Conservation (phyloP, 2,329 filamentous ascomycete species). For the Fusarium sp. region DNA sequence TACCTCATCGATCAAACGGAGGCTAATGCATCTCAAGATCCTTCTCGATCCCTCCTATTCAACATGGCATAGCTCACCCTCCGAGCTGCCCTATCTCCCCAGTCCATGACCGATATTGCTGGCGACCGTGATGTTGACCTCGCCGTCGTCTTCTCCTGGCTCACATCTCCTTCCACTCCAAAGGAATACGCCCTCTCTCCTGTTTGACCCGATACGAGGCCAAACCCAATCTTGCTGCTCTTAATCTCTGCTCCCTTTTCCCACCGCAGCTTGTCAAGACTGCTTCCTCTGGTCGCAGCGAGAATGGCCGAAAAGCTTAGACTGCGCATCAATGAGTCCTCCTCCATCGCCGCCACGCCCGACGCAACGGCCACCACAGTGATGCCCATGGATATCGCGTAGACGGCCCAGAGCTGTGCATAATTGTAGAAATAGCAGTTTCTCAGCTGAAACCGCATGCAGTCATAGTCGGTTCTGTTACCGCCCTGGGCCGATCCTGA, state of each 20-base stretch:
- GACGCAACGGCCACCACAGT: slow-evolving; percentile 31
- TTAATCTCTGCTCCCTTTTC: slow-evolving; percentile 31
- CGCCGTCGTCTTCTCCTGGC: slow-evolving; percentile 33
- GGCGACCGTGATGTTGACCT: slow-evolving; percentile 34
- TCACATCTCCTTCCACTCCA: slow-evolving; percentile 42
- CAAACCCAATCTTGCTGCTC: slow-evolving; percentile 39
- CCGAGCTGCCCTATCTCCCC: slow-evolving; percentile 33
- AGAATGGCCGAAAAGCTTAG: slow-evolving; percentile 43
- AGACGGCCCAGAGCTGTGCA: slow-evolving; percentile 38
- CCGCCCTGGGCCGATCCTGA: slow-evolving; percentile 26
- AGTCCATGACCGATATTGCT: slow-evolving; percentile 37
- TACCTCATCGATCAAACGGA: not conserved
- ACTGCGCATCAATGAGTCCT: slow-evolving; percentile 39
- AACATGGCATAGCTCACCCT: slow-evolving; percentile 37
- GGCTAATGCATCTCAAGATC: not conserved
- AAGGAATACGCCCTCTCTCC: slow-evolving; percentile 40
- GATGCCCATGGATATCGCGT: slow-evolving; percentile 39
- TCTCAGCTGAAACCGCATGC: slow-evolving; percentile 31
- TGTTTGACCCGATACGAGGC: slow-evolving; percentile 33
- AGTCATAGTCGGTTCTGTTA: slow-evolving; percentile 19
- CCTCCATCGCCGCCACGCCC: slow-evolving; percentile 38
- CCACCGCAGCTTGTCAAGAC: slow-evolving; percentile 41
- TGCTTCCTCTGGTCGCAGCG: slow-evolving; percentile 37
- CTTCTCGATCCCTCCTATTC: slow-evolving; percentile 27
- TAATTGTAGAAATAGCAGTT: slow-evolving; percentile 39